A percentile compares a stretch with the other conserved stretches of the same genome.
Evolutionary conservation across 192 early-diverging fungal genomes (phyloP).

Genomic region (Helicostylum pulchrum): DNA sequence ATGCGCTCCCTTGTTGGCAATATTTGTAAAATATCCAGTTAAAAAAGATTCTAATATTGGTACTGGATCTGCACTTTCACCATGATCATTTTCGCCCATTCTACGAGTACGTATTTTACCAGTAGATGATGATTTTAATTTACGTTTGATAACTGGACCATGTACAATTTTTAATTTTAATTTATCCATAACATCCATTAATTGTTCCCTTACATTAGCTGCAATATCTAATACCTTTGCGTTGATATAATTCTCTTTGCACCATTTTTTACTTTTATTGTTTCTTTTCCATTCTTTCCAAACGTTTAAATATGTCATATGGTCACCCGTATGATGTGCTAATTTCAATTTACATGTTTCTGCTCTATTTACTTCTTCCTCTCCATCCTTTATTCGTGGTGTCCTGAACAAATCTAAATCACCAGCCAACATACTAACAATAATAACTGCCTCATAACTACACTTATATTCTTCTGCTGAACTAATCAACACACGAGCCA

Average conservation of each 20-base stretch:
- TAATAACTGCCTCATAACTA: constrained; percentile 82
- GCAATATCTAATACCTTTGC: constrained; percentile 76
- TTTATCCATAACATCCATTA: constrained; percentile 85
- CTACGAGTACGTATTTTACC: background rate
- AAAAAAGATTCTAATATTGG: constrained; percentile 85
- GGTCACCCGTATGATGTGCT: constrained; percentile 89
- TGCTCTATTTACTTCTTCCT: constrained; percentile 74
- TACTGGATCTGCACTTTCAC: constrained; percentile 54
- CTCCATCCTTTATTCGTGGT: constrained; percentile 52
- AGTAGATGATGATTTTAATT: constrained; percentile 12
- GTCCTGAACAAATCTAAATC: constrained; percentile 83
- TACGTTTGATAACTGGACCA: constrained; percentile 12
- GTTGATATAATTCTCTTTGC: constrained; percentile 87
- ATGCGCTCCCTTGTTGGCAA: constrained; percentile 86
- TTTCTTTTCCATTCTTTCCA: constrained; percentile 77
- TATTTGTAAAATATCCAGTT: constrained; percentile 89
- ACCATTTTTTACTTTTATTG: constrained; percentile 71
- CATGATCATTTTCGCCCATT: constrained; percentile 41
- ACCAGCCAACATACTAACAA: constrained; percentile 90
- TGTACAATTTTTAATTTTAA: constrained; percentile 46
- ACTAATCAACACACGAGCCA: constrained; percentile 84
- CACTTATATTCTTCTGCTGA: constrained; percentile 75
- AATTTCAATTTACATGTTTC: constrained; percentile 80
- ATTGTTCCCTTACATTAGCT: constrained; percentile 82
- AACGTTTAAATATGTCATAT: constrained; percentile 83